A percentile compares a stretch with the other conserved stretches of the same genome.
Conservation (phyloP, 1,284 basidiomycete genomes). For the Takashimella tepidaria region DNA sequence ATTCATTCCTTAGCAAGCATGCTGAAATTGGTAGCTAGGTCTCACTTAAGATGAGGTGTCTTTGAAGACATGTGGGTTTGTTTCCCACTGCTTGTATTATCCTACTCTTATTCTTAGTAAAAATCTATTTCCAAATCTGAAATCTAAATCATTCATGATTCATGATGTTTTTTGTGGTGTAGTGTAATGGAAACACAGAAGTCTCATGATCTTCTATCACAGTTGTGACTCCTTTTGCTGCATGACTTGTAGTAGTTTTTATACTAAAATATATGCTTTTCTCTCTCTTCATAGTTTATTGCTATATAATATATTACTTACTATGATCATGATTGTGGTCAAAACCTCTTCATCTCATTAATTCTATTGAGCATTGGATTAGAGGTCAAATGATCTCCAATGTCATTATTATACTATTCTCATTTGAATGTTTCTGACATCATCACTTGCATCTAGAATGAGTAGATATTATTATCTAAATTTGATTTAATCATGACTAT, state of each 20-base stretch:
- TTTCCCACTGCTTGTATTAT: conserved; percentile 8
- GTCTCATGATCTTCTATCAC: conserved; percentile 22
- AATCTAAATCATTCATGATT: neutral
- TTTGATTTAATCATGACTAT: too few relatives aligned
- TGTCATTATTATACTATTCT: too few relatives aligned
- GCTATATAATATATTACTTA: conserved; percentile 1
- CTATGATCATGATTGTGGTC: too few relatives aligned
- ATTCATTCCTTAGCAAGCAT: neutral
- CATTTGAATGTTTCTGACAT: too few relatives aligned
- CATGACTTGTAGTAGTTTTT: conserved; percentile 3
- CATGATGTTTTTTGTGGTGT: conserved; percentile 13
- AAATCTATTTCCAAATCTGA: neutral
- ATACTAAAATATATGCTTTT: conserved; percentile 5
- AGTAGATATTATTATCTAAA: too few relatives aligned
- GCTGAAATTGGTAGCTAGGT: neutral
- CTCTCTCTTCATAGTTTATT: conserved; percentile 5
- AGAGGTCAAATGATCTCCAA: too few relatives aligned
- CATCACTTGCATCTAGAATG: too few relatives aligned
- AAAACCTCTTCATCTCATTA: too few relatives aligned
- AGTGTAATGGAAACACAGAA: conserved; percentile 28
- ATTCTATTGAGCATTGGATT: too few relatives aligned
- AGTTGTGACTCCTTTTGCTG: conserved; percentile 23
- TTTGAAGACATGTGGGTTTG: conserved; percentile 5
- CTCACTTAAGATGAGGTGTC: neutral
- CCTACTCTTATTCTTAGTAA: neutral